Evolutionary conservation across 163 green algal genomes (phyloP).

Genomic region (Coccomyxa subellipsoidea): DNA sequence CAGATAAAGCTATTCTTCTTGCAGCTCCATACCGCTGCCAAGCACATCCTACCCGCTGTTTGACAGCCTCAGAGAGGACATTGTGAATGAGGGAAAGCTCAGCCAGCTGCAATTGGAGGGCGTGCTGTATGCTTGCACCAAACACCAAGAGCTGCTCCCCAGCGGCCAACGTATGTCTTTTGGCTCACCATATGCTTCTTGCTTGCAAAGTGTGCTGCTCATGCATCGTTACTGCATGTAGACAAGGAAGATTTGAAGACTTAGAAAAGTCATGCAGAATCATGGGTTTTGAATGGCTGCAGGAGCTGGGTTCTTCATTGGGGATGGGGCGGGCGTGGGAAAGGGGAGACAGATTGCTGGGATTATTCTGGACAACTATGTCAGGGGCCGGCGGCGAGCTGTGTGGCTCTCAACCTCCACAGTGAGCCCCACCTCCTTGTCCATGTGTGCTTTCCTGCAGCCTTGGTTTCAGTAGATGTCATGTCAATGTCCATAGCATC

Average conservation of each 20-base stretch:
- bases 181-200: too few relatives aligned
- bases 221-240: too few relatives aligned
- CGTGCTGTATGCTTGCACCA: constrained; percentile 72
- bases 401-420: constrained; percentile 77
- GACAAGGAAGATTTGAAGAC: too few relatives aligned
- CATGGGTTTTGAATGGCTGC: too few relatives aligned
- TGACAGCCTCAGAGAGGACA: constrained; percentile 38
- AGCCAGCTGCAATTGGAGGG: constrained; percentile 77
- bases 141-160: constrained; percentile 74
- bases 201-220: too few relatives aligned
- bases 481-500: too few relatives aligned
- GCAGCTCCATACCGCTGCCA: constrained; percentile 73
- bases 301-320: constrained; percentile 60
- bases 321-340: constrained; percentile 79
- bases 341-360: constrained; percentile 84
- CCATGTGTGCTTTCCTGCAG: not conserved
- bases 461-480: too few relatives aligned
- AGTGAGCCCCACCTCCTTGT: not conserved
- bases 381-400: not conserved
- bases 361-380: constrained; percentile 82
- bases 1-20: not conserved
- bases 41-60: constrained; percentile 68
- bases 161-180: constrained; percentile 48
- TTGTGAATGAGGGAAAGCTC: constrained; percentile 62
- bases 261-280: too few relatives aligned